These are phyloP conservation scores for Tricholoma saponaceum DNA, from an alignment of 768 basidiomycete genomes.

Conservation along the genomic window DNA sequence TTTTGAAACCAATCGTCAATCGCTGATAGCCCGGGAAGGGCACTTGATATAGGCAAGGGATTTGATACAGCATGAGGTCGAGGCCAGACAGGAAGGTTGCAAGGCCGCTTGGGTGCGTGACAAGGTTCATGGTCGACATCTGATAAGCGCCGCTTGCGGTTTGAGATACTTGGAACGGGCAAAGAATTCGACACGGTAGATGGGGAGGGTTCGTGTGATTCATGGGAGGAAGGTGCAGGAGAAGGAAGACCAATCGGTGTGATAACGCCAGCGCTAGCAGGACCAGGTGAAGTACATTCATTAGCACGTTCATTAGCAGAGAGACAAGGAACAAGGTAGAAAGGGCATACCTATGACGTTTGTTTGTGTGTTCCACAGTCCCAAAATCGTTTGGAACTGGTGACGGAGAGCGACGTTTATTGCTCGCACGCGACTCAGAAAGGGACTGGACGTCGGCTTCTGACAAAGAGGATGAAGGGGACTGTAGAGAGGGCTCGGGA, in stretches of 20 bases:
- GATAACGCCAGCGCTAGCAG: not conserved
- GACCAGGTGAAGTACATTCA: not conserved
- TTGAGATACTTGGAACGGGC: conserved; percentile 9
- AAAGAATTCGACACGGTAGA: conserved; percentile 2
- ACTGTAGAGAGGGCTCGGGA: conserved; percentile 4
- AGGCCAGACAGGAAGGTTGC: conserved; percentile 12
- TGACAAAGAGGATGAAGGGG: not conserved
- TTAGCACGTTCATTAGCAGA: not conserved
- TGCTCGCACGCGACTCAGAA: not conserved
- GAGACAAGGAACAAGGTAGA: not conserved
- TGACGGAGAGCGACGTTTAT: conserved; percentile 11
- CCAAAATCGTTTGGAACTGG: not conserved
- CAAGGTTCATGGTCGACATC: conserved; percentile 16
- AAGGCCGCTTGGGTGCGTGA: conserved; percentile 20
- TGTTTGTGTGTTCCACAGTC: conserved; percentile 1
- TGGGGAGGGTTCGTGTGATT: conserved; percentile 1
- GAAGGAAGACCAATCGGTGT: conserved; percentile 6
- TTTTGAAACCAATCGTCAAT: conserved; percentile 33
- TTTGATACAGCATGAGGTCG: conserved; percentile 25
- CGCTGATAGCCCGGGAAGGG: conserved; percentile 9
- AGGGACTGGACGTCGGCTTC: conserved; percentile 2
- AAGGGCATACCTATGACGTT: conserved; percentile 14
- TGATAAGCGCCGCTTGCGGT: conserved; percentile 35
- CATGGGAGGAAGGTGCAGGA: conserved; percentile 6
- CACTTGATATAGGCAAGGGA: conserved; percentile 19